These are phyloP conservation scores for Dendrostoma leiphaemia DNA, from an alignment of 2,329 filamentous ascomycete genomes.

Conservation along the genomic window DNA sequence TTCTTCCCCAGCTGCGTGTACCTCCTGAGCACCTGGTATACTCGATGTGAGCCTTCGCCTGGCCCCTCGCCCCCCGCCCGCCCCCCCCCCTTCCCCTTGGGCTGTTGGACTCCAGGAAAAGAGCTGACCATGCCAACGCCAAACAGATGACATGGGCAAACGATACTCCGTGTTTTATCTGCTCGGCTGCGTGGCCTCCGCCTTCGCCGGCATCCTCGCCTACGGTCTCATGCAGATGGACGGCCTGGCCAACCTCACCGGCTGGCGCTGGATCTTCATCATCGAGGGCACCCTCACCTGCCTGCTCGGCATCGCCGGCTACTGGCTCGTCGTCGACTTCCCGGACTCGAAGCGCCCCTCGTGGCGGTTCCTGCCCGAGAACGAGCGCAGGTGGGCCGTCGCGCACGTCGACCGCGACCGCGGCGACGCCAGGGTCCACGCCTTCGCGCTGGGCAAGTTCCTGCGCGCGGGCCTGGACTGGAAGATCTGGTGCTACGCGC, in stretches of 20 bases:
- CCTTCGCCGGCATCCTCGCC: slow-evolving; percentile 66
- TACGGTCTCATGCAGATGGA: slow-evolving; percentile 67
- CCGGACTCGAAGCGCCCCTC: slow-evolving; percentile 53
- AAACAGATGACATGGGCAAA: slow-evolving; percentile 63
- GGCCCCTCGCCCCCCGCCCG: no score
- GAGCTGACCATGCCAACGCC: not conserved
- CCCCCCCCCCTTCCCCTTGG: not conserved
- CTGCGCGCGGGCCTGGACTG: slow-evolving; percentile 46
- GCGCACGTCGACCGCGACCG: slow-evolving; percentile 56
- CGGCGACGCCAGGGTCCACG: slow-evolving; percentile 52
- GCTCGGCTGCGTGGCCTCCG: slow-evolving; percentile 63
- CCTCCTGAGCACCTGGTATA: slow-evolving; percentile 73
- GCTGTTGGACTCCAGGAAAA: no score
- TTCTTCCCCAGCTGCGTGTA: slow-evolving; percentile 73
- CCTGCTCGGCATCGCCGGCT: slow-evolving; percentile 45
- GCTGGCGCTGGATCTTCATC: slow-evolving; percentile 70
- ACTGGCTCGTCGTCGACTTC: slow-evolving; percentile 63
- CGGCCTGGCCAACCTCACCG: slow-evolving; percentile 51
- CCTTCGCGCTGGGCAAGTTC: slow-evolving; percentile 49
- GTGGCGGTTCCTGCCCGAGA: slow-evolving; percentile 51
- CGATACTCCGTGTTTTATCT: slow-evolving; percentile 69
- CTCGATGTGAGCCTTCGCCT: slow-evolving; percentile 48
- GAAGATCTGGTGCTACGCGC: slow-evolving; percentile 61
- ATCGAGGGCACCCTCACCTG: slow-evolving; percentile 54
- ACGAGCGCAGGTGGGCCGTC: slow-evolving; percentile 53